Percentiles rank a stretch among this genome's conserved stretches.
Evolutionary conservation across 176 grass and related monocot genomes (phyloP).

Genomic region (Aegilops sharonensis): DNA sequence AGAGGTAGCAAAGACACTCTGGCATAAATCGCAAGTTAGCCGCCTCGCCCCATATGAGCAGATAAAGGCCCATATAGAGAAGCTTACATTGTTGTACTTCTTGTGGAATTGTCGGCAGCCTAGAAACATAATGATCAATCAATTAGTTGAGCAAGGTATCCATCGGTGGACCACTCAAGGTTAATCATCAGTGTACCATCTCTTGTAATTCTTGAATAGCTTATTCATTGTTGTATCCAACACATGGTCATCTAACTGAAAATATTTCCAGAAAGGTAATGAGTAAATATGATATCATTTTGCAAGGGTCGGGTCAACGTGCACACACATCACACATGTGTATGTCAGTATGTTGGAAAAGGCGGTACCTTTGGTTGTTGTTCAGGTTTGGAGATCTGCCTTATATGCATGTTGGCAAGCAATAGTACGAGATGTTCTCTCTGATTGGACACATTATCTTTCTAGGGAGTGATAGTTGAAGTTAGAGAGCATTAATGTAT

Average conservation of each 20-base stretch:
- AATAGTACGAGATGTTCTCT: constrained; percentile 90
- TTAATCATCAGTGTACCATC: constrained; percentile 60
- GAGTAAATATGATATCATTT: too few species aligned
- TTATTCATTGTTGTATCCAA: constrained; percentile 74
- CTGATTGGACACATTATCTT: constrained; percentile 53
- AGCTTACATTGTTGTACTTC: too few species aligned
- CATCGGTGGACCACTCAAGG: background rate
- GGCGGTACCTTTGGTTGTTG: constrained; percentile 71
- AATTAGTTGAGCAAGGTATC: background rate
- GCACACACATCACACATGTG: too few species aligned
- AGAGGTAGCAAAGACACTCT: constrained; percentile 95
- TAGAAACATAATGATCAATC: too few species aligned
- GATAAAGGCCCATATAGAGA: constrained; percentile 98
- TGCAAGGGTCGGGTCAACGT: too few species aligned
- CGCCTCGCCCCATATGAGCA: constrained; percentile 97
- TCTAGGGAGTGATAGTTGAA: background rate
- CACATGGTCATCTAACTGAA: constrained; percentile 58
- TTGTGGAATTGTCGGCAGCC: too few species aligned
- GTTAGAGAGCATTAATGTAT: background rate
- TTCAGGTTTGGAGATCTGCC: constrained; percentile 62
- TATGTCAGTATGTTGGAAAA: background rate
- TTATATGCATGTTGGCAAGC: constrained; percentile 83
- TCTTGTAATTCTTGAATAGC: constrained; percentile 90
- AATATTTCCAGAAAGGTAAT: too few species aligned
- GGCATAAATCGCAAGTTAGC: constrained; percentile 95